Evolutionary conservation across 495 filamentous ascomycete species (phyloP), one percentile per base, ranked within the genome.

Genomic region (Aspergillus nidulans): DNA sequence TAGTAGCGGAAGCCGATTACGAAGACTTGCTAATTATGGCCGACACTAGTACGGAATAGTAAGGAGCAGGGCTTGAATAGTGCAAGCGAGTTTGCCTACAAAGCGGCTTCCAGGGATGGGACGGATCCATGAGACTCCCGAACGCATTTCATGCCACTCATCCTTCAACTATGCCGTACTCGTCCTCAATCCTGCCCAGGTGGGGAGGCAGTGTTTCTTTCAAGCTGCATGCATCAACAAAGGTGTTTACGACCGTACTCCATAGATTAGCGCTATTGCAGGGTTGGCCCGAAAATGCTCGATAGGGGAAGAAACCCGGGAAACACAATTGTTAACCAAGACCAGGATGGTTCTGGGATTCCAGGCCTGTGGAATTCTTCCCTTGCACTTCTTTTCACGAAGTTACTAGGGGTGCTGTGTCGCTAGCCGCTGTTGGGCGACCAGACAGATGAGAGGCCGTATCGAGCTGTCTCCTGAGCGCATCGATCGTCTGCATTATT

Each of bases 401-500:
- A 18, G 42, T 28, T 40, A 19, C 15, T 20, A 15, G 13, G 49
- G 24, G 49, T 34, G 48, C 34, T 32, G 48, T 40, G 32, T 51
- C 48, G 34, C 48, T 18, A 30, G 49, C 36, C 49, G 49, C 23
- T 42, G 36, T 24, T 49, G 30, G 32, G 25, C 34, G 28, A 16
- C 34, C 23, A 36, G 38, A 24, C 49, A 36, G 42, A 52, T 52
- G 38, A 52, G 49, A 52, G 49, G 49, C 32, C 38, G 49, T 23
- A 51, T 49, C 40, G 49, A 52, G 49, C 23, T 42, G 25, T 52
- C 49, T 49, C 47, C 39, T 6, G 16, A 38, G 19, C 34, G 38
- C 38, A 24, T 52, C 21, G 48, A 50, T 50, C 48, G 48, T 25
- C 32, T 50, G 21, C 23, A 50, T 40, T 26, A 34, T 39, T 24